Base-by-base conservation (phyloP, 768 basidiomycete genomes). In the Coprinopsis sp. region DNA sequence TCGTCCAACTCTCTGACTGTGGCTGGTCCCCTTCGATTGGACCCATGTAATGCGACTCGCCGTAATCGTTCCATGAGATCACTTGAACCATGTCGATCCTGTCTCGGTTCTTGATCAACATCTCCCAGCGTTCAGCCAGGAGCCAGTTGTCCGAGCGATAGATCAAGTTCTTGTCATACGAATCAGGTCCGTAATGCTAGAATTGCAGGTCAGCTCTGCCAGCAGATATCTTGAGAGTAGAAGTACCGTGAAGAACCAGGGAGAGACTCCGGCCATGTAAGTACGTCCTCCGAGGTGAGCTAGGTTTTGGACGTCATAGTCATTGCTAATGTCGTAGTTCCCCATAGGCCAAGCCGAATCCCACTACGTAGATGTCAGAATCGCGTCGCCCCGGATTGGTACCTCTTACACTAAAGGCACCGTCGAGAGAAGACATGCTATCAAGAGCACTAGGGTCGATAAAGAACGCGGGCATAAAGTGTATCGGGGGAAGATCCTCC, bases 31-130 rank as follows among this genome's bases (percentile, higher is more conserved):
- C 79, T 42, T 70, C 67, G 44, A 84, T 70, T 2, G 84, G 84
- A 16, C 81, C 84, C 29, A 88, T 62, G 59, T 88, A 88, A 57
- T 86, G 82, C n/a, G 77, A 79, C 62, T 85, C 83, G 54, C 82
- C 81, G 53, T 72, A 84, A 58, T 84, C 78, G 63, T 86, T 84
- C 82, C 81, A 86, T 30, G 74, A 77, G 42, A 81, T 67, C 52
- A 82, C 63, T 58, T 83, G 74, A 16, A 71, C 72, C 40, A 80
- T 50, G 37, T 58, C 58, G 7, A 64, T 51, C 11, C 57, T 44
- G 46, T 70, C 61, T 23, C 79, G 70, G 55, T 77, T 68, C 23
- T 58, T 56, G 49, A 81, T 67, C 27, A 84, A 55, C 34, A 71
- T 63, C 53, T 84, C 80, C 82, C 81, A 83, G 53, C 82, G 73